Conservation (phyloP, 805 yeast species). For the Komagataella ulmi region DNA sequence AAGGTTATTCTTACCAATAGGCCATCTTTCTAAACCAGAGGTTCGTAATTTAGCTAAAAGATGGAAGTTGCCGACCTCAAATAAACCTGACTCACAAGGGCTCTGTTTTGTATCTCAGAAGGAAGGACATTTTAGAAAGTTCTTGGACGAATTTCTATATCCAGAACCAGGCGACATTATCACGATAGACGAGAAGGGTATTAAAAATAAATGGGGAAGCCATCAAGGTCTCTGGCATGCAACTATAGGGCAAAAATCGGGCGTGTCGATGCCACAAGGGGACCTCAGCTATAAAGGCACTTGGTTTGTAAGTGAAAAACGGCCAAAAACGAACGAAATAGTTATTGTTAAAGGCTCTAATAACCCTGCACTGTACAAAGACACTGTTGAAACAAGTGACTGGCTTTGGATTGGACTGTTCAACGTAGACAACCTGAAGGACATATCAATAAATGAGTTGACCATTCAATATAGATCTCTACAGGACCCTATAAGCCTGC, state of each 20-base stretch:
- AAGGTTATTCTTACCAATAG: constrained; percentile 64
- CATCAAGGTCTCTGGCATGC: constrained; percentile 90
- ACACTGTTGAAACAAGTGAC: constrained; percentile 24
- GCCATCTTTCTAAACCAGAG: constrained; percentile 62
- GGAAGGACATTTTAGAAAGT: constrained; percentile 51
- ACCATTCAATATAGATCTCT: constrained; percentile 63
- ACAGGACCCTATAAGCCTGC: constrained; percentile 39
- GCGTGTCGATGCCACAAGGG: constrained; percentile 82
- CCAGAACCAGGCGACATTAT: constrained; percentile 69
- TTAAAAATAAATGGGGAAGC: constrained; percentile 60
- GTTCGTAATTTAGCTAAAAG: constrained; percentile 54
- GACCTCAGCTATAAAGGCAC: constrained; percentile 60
- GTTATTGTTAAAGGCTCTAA: constrained; percentile 66
- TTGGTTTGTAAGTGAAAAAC: constrained; percentile 80
- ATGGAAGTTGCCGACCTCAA: constrained; percentile 40
- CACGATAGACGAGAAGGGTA: constrained; percentile 30
- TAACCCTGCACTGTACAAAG: constrained; percentile 38
- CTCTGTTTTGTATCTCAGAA: constrained; percentile 73
- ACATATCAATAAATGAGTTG: constrained; percentile 13
- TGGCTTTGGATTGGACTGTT: constrained; percentile 36
- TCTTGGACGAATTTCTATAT: constrained; percentile 60
- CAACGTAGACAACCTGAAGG: background rate
- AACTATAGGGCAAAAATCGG: constrained; percentile 83
- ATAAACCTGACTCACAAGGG: constrained; percentile 91
- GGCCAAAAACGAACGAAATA: constrained; percentile 49